phyloP scores from a whole-genome alignment of 768 basidiomycete species.

The Boletus rubescentipes region DNA sequence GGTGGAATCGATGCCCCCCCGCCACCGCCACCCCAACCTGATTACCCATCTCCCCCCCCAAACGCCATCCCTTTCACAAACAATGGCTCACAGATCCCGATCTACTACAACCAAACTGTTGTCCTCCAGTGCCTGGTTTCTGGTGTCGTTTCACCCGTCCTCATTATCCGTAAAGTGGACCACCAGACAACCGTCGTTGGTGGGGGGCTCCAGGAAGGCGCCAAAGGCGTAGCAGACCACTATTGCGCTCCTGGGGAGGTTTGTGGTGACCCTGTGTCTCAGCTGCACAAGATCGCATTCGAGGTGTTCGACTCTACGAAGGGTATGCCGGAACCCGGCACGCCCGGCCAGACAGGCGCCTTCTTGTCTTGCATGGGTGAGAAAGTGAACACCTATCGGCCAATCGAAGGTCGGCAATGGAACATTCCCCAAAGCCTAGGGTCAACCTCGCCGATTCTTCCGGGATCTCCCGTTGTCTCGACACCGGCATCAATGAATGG shows the following conservation, averaged over 20 bases:
- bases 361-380: constrained; percentile 92
- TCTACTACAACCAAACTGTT: constrained; percentile 96
- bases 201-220: constrained; percentile 85
- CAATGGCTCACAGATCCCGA: constrained; percentile 81
- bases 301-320: constrained; percentile 80
- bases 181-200: constrained; percentile 88
- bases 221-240: constrained; percentile 80
- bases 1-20: constrained; percentile 76
- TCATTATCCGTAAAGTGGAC: constrained; percentile 94
- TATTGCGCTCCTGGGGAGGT: constrained; percentile 83
- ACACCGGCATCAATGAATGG: constrained; percentile 52
- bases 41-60: constrained; percentile 89
- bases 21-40: constrained; percentile 79
- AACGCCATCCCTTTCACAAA: constrained; percentile 86
- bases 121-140: constrained; percentile 93
- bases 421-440: constrained; percentile 45
- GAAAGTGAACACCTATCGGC: constrained; percentile 88
- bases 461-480: constrained; percentile 69
- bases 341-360: constrained; percentile 74
- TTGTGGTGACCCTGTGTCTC: constrained; percentile 92
- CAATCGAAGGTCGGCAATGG: constrained; percentile 82
- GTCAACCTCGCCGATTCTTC: constrained; percentile 57
- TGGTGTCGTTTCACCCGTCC: constrained; percentile 88
- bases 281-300: constrained; percentile 93
- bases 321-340: constrained; percentile 70